Evolutionary conservation across 352 stramenopile genomes (phyloP).

Genomic region (Pythium sukuiense): DNA sequence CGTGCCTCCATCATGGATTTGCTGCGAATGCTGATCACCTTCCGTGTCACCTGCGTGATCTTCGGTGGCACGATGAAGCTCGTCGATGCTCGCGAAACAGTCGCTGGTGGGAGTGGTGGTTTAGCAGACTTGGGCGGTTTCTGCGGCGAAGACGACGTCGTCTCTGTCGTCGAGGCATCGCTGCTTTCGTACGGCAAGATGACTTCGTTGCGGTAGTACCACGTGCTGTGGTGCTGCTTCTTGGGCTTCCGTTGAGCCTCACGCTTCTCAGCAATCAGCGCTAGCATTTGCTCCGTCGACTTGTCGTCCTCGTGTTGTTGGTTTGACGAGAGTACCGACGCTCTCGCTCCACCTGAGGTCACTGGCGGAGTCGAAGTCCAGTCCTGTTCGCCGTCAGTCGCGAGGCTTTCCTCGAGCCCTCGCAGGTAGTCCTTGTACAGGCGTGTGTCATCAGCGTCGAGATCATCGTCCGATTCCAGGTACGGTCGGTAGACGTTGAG

Average conservation of each 20-base stretch:
- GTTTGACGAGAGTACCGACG: background rate
- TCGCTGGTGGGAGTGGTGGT: constrained; percentile 9
- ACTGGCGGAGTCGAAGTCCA: constrained; percentile 20
- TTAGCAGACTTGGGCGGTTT: constrained; percentile 9
- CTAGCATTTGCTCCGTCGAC: constrained; percentile 10
- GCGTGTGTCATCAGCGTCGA: constrained; percentile 8
- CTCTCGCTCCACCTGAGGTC: background rate
- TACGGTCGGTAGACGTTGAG: constrained; percentile 29
- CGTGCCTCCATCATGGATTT: constrained; percentile 33
- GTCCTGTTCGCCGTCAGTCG: background rate
- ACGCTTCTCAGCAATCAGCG: constrained; percentile 15
- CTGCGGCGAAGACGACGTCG: background rate
- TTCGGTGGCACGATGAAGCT: constrained; percentile 10
- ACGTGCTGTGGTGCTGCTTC: constrained; percentile 22
- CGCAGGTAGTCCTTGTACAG: constrained; percentile 41
- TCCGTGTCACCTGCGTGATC: constrained; percentile 29
- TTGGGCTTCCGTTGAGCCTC: constrained; percentile 12
- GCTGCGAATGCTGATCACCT: constrained; percentile 61
- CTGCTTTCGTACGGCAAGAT: constrained; percentile 27
- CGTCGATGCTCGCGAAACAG: background rate
- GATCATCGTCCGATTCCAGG: constrained; percentile 17
- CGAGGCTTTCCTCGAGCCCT: constrained; percentile 31
- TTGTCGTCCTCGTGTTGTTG: constrained; percentile 14
- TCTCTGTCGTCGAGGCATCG: background rate
- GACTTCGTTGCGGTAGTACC: constrained; percentile 32